Evolutionary conservation across 176 grass and related monocot species (phyloP), one percentile per base, ranked within the genome.

Genomic region (Tillandsia leiboldiana): DNA sequence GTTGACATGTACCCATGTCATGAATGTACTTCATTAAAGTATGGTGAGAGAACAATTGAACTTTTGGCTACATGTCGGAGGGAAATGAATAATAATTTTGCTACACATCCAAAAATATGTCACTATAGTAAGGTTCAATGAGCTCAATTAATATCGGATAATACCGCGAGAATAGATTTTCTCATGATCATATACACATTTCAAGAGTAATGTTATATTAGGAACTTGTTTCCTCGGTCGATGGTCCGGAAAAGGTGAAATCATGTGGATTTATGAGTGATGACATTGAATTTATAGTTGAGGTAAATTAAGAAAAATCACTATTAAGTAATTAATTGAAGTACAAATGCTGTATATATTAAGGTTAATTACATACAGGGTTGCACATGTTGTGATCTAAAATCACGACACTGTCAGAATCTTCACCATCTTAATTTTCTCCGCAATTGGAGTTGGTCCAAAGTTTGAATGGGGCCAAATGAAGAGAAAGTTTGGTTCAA

Each of bases 1-100:
- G 27, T 57, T 48, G 12, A 47, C 28, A 48, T 11, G 27, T 53
- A 51, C 1, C 6, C 48, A 24, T 11, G 10, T 53, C 15, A 17
- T 42, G 8, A 17, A 18, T 24, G 2, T 9, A 61, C 56, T 61
- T 61, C n/a, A 61, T n/a, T 18, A 61, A 61, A 18, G 15, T 51
- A 51, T 18, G 50, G 42, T 69, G 20, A 49, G 66, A 11, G 42
- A 18, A 27, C 7, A 72, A 72, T 10, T 23, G 23, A 63, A n/a
- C 53, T 72, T 72, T 72, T 59, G 70, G 70, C 70, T 72, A 11
- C 13, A 42, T 61, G 70, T 72, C 70, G 70, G 70, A 57, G n/a
- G 1, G n/a, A 27, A 22, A 5, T 13, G 18, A 0, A 15, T 15
- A 17, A 13, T 12, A 47, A 29, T 69, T 47, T 7, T 69, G 5